Percentiles rank a stretch among this genome's conserved stretches.
These are phyloP conservation scores for Aaosphaeria arxii DNA, from an alignment of 2,329 filamentous ascomycete genomes.

Conservation along the genomic window DNA sequence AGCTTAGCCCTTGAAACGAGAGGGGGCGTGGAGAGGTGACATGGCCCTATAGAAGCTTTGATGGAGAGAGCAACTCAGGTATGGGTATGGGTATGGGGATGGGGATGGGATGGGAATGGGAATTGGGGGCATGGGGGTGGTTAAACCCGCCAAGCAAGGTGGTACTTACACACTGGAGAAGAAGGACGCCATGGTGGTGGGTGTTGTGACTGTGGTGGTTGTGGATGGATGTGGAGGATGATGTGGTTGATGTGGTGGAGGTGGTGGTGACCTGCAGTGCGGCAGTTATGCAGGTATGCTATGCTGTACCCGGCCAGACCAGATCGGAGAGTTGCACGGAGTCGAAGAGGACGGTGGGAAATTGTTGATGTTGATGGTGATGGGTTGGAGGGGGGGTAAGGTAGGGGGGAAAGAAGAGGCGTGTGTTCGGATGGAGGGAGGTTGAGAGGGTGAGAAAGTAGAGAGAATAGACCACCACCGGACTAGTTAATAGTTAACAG, in stretches of 20 bases:
- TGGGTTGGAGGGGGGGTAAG: too few species aligned
- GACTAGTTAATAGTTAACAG: too few species aligned
- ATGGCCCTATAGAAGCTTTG: conserved; percentile 17
- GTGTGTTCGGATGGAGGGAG: too few species aligned
- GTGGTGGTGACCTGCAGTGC: background rate
- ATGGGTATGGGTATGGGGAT: conserved; percentile 10
- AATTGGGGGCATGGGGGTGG: conserved; percentile 20
- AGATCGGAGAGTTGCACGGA: background rate
- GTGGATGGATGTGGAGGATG: conserved; percentile 8
- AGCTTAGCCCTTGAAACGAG: conserved; percentile 13
- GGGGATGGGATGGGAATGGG: conserved; percentile 12
- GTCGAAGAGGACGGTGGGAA: too few species aligned
- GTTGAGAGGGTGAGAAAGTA: too few species aligned
- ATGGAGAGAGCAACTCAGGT: conserved; percentile 18
- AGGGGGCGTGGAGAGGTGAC: too few species aligned
- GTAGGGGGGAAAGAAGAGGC: too few species aligned
- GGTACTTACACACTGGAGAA: conserved; percentile 42
- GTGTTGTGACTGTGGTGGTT: background rate
- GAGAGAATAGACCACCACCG: too few species aligned
- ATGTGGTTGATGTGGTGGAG: conserved; percentile 12
- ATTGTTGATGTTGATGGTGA: too few species aligned
- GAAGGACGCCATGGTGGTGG: conserved; percentile 35
- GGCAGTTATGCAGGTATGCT: background rate
- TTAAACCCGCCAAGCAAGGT: conserved; percentile 21
- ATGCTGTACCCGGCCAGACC: conserved; percentile 6